These are phyloP conservation scores for Geranium rotundifolium DNA, from an alignment of 345 rosid genomes.

Conservation along the genomic window DNA sequence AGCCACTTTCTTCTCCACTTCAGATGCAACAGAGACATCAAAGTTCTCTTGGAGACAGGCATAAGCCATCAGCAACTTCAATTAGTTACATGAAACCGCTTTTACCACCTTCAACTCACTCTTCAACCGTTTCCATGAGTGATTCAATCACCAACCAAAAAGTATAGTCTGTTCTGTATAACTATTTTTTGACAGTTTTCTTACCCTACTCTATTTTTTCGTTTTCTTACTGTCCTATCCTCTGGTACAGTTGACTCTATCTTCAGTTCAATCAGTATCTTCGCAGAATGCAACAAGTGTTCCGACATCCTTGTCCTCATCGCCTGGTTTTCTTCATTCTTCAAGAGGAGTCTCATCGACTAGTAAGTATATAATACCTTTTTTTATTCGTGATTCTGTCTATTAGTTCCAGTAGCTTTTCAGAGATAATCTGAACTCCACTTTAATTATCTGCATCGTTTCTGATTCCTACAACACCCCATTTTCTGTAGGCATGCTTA, in stretches of 20 bases:
- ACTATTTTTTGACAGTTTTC: background rate
- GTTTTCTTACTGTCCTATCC: background rate
- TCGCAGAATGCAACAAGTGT: constrained; percentile 32
- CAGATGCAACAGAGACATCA: constrained; percentile 56
- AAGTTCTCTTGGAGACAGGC: constrained; percentile 40
- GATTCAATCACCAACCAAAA: background rate
- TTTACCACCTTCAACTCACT: constrained; percentile 36
- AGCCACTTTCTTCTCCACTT: constrained; percentile 38
- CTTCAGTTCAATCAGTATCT: background rate
- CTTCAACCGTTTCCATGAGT: constrained; percentile 46
- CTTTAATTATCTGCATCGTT: background rate
- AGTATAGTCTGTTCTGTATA: background rate
- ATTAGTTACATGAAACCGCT: constrained; percentile 30
- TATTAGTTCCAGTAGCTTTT: background rate
- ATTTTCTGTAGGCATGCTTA: constrained; percentile 4
- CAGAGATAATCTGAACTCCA: background rate
- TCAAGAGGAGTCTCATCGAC: constrained; percentile 60
- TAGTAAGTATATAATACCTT: constrained; percentile 37
- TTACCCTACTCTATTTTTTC: too few species aligned
- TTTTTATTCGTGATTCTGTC: background rate
- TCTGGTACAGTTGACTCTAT: background rate
- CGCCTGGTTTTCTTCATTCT: constrained; percentile 56
- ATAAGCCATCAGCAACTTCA: constrained; percentile 22
- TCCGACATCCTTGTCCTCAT: constrained; percentile 35
- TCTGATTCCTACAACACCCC: background rate